Conservation (phyloP, 169 alveolate genomes). For the Cystoisospora suis region DNA sequence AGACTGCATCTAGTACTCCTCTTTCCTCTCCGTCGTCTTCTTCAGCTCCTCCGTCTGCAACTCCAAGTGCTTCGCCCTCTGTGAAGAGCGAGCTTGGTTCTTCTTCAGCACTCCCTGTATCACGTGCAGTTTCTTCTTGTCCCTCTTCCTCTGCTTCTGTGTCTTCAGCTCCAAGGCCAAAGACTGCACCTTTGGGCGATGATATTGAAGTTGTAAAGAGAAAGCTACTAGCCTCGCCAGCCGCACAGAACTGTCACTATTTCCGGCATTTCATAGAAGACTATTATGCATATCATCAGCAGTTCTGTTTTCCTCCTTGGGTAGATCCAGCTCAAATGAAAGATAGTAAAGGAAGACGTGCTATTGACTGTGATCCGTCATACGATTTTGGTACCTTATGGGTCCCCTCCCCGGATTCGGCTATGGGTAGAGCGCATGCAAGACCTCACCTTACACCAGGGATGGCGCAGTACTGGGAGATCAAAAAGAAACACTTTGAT, state of each 20-base stretch:
- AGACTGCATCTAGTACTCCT: not conserved
- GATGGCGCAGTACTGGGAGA: slow-evolving; percentile 97
- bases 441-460: slow-evolving; percentile 92
- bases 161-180: not conserved
- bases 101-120: not conserved
- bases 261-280: slow-evolving; percentile 41
- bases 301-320: slow-evolving; percentile 62
- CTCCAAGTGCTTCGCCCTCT: not conserved
- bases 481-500: slow-evolving; percentile 94
- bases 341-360: not conserved
- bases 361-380: not conserved
- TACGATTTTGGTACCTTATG: slow-evolving; percentile 40
- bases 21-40: not conserved
- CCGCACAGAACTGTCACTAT: slow-evolving; percentile 6
- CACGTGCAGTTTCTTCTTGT: not conserved
- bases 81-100: not conserved
- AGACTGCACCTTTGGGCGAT: not conserved
- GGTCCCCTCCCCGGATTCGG: slow-evolving; percentile 43
- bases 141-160: not conserved
- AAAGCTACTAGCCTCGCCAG: slow-evolving; percentile 1
- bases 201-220: not conserved
- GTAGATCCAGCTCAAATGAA: slow-evolving; percentile 26
- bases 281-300: slow-evolving; percentile 1
- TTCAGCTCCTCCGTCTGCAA: not conserved
- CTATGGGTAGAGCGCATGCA: not conserved